These are phyloP conservation scores for Colletotrichum sp. DNA, from an alignment of 2,329 filamentous ascomycete genomes.

Conservation along the genomic window DNA sequence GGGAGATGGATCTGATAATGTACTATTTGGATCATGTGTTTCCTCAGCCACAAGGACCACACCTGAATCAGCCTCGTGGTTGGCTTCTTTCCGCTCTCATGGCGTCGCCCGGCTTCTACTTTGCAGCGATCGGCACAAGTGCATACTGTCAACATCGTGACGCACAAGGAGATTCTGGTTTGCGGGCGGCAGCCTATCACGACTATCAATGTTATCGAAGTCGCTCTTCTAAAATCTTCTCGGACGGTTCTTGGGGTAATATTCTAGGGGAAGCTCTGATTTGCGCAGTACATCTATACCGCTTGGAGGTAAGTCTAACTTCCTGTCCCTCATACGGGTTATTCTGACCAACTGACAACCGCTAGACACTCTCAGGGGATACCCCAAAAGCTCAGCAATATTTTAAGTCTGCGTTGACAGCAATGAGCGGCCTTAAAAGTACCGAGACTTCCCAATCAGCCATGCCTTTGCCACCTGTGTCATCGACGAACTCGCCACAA, in stretches of 20 bases:
- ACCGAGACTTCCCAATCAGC: not conserved
- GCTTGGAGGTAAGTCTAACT: not conserved
- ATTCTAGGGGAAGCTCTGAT: not conserved
- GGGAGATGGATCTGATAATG: not conserved
- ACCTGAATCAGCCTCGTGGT: not conserved
- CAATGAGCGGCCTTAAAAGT: not conserved
- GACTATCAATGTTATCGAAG: not conserved
- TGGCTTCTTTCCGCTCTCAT: not conserved
- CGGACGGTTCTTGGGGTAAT: not conserved
- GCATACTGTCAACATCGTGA: not conserved
- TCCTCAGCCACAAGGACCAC: not conserved
- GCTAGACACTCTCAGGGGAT: not conserved
- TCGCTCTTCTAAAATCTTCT: not conserved
- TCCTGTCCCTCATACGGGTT: not conserved
- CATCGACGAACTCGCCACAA: not conserved
- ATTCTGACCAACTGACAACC: not conserved
- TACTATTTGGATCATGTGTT: not conserved
- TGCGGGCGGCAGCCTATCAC: not conserved
- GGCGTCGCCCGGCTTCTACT: not conserved
- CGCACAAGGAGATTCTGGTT: not conserved
- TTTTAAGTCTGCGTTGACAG: not conserved
- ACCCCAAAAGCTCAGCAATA: not conserved
- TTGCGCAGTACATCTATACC: not conserved
- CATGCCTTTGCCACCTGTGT: not conserved
- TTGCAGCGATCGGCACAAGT: not conserved